Percentiles rank a stretch among this genome's conserved stretches.
These are phyloP conservation scores for Chenopodium suecicum DNA, from an alignment of 148 eudicot genomes.

Conservation along the genomic window DNA sequence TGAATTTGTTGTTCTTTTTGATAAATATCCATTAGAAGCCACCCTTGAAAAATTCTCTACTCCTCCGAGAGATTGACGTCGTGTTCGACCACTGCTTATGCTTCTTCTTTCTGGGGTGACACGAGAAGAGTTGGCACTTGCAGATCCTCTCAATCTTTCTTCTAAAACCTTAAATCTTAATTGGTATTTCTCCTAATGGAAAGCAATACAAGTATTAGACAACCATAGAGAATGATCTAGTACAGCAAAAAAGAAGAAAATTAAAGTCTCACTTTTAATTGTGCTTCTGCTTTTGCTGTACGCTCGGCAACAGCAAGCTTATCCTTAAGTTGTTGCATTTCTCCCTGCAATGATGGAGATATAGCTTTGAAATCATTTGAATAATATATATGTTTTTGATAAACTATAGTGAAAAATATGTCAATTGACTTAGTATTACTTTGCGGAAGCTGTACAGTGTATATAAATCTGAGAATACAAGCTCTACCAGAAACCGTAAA, in stretches of 20 bases:
- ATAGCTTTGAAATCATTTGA: background rate
- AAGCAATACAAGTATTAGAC: slow-evolving; percentile 19
- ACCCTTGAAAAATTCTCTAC: slow-evolving; percentile 57
- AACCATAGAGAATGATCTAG: background rate
- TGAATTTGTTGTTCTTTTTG: slow-evolving; percentile 48
- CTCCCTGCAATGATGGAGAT: slow-evolving; percentile 47
- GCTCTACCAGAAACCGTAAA: too few species aligned
- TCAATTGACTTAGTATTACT: too few species aligned
- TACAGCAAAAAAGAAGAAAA: background rate
- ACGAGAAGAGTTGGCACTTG: slow-evolving; percentile 42
- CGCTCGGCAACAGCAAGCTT: slow-evolving; percentile 88
- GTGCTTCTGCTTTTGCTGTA: slow-evolving; percentile 92
- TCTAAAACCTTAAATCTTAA: slow-evolving; percentile 92
- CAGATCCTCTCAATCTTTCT: slow-evolving; percentile 63
- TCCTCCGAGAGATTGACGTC: slow-evolving; percentile 85
- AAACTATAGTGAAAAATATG: too few species aligned
- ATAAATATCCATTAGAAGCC: slow-evolving; percentile 54
- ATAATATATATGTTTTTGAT: too few species aligned
- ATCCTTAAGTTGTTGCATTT: slow-evolving; percentile 90
- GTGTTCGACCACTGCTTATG: slow-evolving; percentile 50
- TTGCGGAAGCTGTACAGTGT: too few species aligned
- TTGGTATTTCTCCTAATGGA: slow-evolving; percentile 73
- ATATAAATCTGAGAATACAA: too few species aligned
- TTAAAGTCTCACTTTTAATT: slow-evolving; percentile 60
- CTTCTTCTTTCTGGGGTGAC: slow-evolving; percentile 50